These are phyloP conservation scores for Amanita subjunquillea DNA, from an alignment of 768 basidiomycete species.

Conservation along the genomic window DNA sequence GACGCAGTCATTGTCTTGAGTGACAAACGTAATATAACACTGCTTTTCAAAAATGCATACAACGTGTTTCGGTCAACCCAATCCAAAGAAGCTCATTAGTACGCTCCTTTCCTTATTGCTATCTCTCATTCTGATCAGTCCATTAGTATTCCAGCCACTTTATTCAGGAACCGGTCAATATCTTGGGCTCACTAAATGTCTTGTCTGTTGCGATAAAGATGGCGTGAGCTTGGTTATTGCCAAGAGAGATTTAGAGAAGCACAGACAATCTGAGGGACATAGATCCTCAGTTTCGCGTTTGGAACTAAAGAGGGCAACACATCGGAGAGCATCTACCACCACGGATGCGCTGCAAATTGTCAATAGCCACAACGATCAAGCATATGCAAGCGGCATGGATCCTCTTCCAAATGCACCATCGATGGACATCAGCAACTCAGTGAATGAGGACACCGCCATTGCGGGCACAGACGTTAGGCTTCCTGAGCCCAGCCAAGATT, in stretches of 20 bases:
- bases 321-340: neutral
- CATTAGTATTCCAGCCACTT: neutral
- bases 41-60: neutral
- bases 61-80: neutral
- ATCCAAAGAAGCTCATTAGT: neutral
- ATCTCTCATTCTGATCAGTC: neutral
- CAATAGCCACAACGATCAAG: neutral
- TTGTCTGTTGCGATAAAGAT: neutral
- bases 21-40: no score
- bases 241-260: neutral
- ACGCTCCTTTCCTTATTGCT: neutral
- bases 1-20: no score
- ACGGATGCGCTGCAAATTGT: neutral
- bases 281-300: neutral
- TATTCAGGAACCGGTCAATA: neutral
- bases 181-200: neutral
- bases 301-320: neutral
- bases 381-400: neutral
- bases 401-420: neutral
- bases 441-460: no score
- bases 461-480: neutral
- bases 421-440: neutral
- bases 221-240: neutral
- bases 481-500: neutral
- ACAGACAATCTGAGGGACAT: neutral